Percentiles rank a stretch among this genome's conserved stretches.
Conservation (phyloP, 371 early-diverging fungal species). For the Mucor irregularis region DNA sequence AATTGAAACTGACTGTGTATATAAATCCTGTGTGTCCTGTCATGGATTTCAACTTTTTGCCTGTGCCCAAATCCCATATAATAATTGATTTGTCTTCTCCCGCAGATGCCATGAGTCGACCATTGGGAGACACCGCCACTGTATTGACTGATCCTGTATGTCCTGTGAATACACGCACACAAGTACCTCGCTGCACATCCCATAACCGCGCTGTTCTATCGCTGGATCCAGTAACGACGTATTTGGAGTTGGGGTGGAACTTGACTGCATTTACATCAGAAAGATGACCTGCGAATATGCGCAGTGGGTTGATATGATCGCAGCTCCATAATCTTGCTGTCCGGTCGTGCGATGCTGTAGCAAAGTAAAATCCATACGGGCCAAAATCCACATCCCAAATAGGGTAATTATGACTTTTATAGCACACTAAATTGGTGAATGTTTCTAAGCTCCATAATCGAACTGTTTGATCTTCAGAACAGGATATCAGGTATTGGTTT, state of each 20-base stretch:
- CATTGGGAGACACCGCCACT: slow-evolving; percentile 95
- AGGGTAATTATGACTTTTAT: slow-evolving; percentile 98
- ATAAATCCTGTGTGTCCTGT: slow-evolving; percentile 88
- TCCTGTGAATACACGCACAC: slow-evolving; percentile 94
- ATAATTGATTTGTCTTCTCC: slow-evolving; percentile 86
- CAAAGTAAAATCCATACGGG: slow-evolving; percentile 95
- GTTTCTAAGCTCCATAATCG: slow-evolving; percentile 97
- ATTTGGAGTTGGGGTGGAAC: slow-evolving; percentile 99
- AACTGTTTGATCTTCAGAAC: slow-evolving; percentile 96
- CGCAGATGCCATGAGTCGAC: slow-evolving; percentile 91
- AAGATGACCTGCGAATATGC: slow-evolving; percentile 97
- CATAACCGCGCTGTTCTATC: slow-evolving; percentile 97
- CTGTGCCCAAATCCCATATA: slow-evolving; percentile 98
- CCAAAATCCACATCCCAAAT: slow-evolving; percentile 96
- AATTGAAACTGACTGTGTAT: slow-evolving; percentile 86
- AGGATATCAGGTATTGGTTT: slow-evolving; percentile 87
- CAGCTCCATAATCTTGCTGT: slow-evolving; percentile 97
- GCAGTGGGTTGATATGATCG: slow-evolving; percentile 93
- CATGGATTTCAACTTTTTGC: slow-evolving; percentile 78
- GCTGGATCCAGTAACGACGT: slow-evolving; percentile 93
- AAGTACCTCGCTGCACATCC: slow-evolving; percentile 92
- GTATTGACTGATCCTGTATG: slow-evolving; percentile 87
- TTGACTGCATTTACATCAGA: slow-evolving; percentile 97
- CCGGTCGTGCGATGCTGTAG: slow-evolving; percentile 95
- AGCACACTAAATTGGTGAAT: slow-evolving; percentile 86